These are phyloP conservation scores for Solanum lignicaule DNA, from an alignment of 257 asterid genomes.

Conservation along the genomic window DNA sequence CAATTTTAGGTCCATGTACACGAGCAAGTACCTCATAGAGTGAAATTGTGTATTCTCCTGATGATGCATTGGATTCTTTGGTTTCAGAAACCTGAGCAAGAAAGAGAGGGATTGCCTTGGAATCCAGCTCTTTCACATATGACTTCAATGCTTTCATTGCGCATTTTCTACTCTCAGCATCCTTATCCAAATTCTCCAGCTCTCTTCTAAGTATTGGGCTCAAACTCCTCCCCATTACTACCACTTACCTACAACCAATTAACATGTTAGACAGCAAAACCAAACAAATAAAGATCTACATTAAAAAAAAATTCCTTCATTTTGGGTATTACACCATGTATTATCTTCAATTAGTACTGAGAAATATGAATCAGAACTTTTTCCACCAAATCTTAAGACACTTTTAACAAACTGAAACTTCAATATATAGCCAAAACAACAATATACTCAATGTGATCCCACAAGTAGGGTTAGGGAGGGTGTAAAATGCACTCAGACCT, in stretches of 20 bases:
- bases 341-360: background rate
- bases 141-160: slow-evolving; percentile 89
- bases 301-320: background rate
- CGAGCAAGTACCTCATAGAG: slow-evolving; percentile 45
- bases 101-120: slow-evolving; percentile 86
- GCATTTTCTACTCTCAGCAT: slow-evolving; percentile 74
- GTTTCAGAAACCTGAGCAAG: slow-evolving; percentile 91
- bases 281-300: background rate
- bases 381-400: background rate
- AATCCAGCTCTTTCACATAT: slow-evolving; percentile 82
- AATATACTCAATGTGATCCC: background rate
- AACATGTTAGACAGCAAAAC: background rate
- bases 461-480: background rate
- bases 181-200: slow-evolving; percentile 87
- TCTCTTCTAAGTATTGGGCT: slow-evolving; percentile 67
- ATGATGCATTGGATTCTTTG: slow-evolving; percentile 48
- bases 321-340: background rate
- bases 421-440: background rate
- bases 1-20: slow-evolving; percentile 3
- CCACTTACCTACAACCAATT: background rate
- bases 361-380: background rate
- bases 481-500: background rate
- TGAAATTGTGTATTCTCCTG: slow-evolving; percentile 84
- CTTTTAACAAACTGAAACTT: background rate
- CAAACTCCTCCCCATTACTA: slow-evolving; percentile 59